A percentile compares a stretch with the other conserved stretches of the same genome.
These are phyloP conservation scores for Carex arenaria DNA, from an alignment of 202 grass and related monocot species.

Conservation along the genomic window DNA sequence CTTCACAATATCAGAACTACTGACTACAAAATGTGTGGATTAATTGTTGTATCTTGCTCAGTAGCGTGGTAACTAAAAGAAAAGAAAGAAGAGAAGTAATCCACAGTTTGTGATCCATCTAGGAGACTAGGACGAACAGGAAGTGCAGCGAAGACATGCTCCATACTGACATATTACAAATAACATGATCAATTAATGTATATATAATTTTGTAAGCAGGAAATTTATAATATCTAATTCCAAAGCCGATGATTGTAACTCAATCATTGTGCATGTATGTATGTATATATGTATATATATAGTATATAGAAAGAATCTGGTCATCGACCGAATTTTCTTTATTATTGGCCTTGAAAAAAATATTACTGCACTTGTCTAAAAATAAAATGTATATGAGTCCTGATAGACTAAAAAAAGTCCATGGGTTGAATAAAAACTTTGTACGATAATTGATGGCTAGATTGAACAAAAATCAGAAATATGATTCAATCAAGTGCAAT, in stretches of 20 bases:
- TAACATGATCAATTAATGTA: conserved; percentile 5
- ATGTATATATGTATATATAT: neutral
- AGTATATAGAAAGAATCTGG: conserved; percentile 11
- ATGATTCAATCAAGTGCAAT: neutral
- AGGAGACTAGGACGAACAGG: neutral
- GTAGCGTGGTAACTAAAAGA: neutral
- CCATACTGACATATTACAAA: neutral
- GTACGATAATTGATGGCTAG: neutral
- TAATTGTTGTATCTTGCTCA: neutral
- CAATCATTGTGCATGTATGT: conserved; percentile 5
- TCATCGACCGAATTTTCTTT: neutral
- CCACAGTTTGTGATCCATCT: neutral
- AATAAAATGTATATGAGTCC: neutral
- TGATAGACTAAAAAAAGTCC: neutral
- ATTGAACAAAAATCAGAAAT: neutral
- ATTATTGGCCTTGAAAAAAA: neutral
- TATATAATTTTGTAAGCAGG: conserved; percentile 10
- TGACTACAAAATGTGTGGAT: neutral
- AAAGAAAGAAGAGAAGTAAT: neutral
- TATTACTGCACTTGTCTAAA: neutral
- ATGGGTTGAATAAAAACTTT: neutral
- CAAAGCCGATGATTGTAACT: neutral
- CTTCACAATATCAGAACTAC: neutral
- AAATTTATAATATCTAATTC: neutral
- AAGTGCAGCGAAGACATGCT: conserved; percentile 1